phyloP scores from a whole-genome alignment of 73 alveolate genomes.

The Symbiodinium pilosum region DNA sequence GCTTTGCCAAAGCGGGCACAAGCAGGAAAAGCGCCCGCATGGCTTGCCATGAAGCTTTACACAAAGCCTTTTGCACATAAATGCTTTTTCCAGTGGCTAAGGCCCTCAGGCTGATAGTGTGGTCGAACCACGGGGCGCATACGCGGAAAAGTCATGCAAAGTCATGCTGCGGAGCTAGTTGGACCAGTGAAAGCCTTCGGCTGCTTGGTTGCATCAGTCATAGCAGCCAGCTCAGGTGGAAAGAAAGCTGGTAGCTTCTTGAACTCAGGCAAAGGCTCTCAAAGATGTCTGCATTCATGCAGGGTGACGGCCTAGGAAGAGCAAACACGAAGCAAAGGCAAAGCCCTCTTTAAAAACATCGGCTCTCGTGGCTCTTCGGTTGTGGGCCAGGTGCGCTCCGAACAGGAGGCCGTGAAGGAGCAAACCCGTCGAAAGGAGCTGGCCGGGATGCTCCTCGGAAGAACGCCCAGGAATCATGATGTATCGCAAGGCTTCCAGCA shows the following conservation, averaged over 20 bases:
- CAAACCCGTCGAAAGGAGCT: neutral
- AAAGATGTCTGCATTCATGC: conserved; percentile 65
- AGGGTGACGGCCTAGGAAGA: conserved; percentile 41
- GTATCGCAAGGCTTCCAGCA: neutral
- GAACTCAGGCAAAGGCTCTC: conserved; percentile 34
- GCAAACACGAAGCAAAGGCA: neutral
- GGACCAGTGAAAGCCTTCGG: too few relatives aligned
- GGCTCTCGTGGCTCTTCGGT: neutral
- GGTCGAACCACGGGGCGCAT: too few relatives aligned
- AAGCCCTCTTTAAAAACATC: neutral
- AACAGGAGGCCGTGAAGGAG: too few relatives aligned
- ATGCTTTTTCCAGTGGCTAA: too few relatives aligned
- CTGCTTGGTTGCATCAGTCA: too few relatives aligned
- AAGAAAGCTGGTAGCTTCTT: too few relatives aligned
- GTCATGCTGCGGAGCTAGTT: too few relatives aligned
- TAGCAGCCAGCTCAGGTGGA: too few relatives aligned
- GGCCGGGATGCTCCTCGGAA: conserved; percentile 28
- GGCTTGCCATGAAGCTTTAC: neutral
- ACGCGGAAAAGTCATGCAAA: too few relatives aligned
- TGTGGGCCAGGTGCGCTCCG: neutral
- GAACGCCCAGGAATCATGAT: neutral
- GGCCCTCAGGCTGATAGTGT: too few relatives aligned
- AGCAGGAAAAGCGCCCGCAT: neutral
- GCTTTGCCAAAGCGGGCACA: neutral
- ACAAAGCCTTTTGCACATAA: too few relatives aligned